Evolutionary conservation across 2,329 filamentous ascomycete genomes (phyloP), one percentile per base, ranked within the genome.

Genomic region (Pleomassaria siparia): DNA sequence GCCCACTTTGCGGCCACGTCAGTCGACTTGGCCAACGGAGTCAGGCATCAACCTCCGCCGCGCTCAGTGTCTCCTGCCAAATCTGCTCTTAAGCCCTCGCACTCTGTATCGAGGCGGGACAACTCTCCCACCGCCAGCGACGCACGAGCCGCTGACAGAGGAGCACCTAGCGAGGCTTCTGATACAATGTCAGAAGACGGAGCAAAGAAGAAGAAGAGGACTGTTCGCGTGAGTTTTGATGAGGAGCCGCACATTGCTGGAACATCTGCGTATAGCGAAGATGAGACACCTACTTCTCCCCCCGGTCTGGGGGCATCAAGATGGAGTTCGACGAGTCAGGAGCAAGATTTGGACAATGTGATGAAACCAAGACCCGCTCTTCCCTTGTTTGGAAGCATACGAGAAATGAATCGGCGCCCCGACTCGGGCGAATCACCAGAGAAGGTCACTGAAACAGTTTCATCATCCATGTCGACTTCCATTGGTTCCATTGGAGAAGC

Each of bases 191-290:
- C 81, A 5, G 69, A 71, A 9, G 64, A 66, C 26, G 67, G 67
- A 6, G 46, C 46, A 18, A 70, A 64, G 25, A 61, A 59, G 20
- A 80, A 81, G 49, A 89, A 84, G 71, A 89, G 86, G 68, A 80
- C 78, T 30, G 81, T 81, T 1, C 78, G 88, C 20, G 88, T 91
- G 39, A 96, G 90, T 71, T 96, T 91, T 63, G 86, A 89, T 53
- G 86, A 89, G 41, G 79, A 80, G n/a, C 80, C 77, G 8, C 72
- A 80, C 9, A 72, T 83, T 2, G 76, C 82, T 18, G 80, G 78
- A 6, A 76, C 82, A 43, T 61, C 64, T 43, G 53, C 65, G 2
- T 60, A 63, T 35, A 47, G 46, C 9, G 61, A 64, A 21, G 29
- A 47, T 8, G 58, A 60, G 7, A 43, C 54, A 7, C 55, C 61